Conservation (phyloP, 2,329 filamentous ascomycete species). For the Dactylellina leptospora region DNA sequence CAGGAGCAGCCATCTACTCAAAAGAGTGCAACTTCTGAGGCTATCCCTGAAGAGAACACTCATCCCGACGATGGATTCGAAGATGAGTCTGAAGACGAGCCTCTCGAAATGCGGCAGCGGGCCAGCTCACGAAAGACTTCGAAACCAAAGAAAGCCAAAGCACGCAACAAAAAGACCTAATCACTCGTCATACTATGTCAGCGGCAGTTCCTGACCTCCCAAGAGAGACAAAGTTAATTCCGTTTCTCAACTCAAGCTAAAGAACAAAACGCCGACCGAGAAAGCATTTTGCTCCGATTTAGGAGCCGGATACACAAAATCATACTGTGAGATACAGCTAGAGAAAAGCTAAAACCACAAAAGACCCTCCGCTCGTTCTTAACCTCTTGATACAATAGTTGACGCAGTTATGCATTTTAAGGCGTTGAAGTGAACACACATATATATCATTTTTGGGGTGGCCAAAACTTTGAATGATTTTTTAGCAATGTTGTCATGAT, state of each 20-base stretch:
- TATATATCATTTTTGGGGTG: slow-evolving; percentile 37
- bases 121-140: slow-evolving; percentile 16
- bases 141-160: slow-evolving; percentile 28
- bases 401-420: slow-evolving; percentile 27
- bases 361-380: slow-evolving; percentile 2
- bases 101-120: slow-evolving; percentile 35
- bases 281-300: not conserved
- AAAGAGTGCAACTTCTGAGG: slow-evolving; percentile 25
- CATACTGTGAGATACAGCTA: not conserved
- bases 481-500: not conserved
- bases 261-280: not conserved
- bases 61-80: slow-evolving; percentile 44
- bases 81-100: slow-evolving; percentile 35
- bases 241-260: not conserved
- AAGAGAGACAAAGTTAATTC: too few species aligned
- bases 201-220: too few species aligned
- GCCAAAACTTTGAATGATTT: slow-evolving; percentile 11
- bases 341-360: slow-evolving; percentile 15
- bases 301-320: slow-evolving; percentile 9
- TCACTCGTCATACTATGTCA: too few species aligned
- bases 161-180: slow-evolving; percentile 27
- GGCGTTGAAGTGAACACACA: slow-evolving; percentile 44
- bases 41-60: slow-evolving; percentile 34
- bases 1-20: slow-evolving; percentile 7
- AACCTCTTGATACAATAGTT: slow-evolving; percentile 22